A percentile compares a stretch with the other conserved stretches of the same genome.
These are phyloP conservation scores for Neopestalotiopsis clavispora DNA, from an alignment of 2,329 filamentous ascomycete species.

Conservation along the genomic window DNA sequence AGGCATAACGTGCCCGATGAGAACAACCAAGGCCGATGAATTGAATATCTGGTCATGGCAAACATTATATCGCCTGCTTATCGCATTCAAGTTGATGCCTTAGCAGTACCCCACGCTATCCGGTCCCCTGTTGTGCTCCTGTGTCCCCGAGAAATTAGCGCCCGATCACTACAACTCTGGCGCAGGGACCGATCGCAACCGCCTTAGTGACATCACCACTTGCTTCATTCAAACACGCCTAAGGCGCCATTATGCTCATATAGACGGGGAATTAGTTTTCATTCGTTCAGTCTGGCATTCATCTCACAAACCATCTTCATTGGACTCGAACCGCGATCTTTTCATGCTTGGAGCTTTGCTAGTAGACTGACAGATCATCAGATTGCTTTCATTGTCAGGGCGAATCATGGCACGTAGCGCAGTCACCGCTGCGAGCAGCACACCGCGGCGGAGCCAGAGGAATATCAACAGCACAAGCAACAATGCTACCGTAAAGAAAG, in stretches of 20 bases:
- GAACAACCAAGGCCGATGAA: no score
- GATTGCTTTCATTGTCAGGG: background rate
- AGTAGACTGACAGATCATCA: background rate
- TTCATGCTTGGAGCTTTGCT: background rate
- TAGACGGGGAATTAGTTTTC: background rate
- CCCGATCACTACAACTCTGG: slow-evolving; percentile 10
- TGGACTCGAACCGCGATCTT: background rate
- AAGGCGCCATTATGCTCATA: background rate
- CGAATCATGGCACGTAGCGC: slow-evolving; percentile 17
- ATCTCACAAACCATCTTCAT: background rate
- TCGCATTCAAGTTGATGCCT: background rate
- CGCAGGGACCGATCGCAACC: slow-evolving; percentile 19
- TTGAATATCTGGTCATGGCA: no score
- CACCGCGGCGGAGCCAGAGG: slow-evolving; percentile 20
- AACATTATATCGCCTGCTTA: no score
- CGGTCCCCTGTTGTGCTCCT: background rate
- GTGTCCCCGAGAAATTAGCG: background rate
- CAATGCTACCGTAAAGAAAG: slow-evolving; percentile 20
- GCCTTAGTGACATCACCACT: slow-evolving; percentile 18
- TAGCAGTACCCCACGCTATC: background rate
- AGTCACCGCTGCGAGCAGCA: background rate
- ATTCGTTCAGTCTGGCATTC: background rate
- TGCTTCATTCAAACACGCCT: background rate
- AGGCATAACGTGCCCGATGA: no score
- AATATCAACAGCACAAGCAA: slow-evolving; percentile 9